phyloP scores from a whole-genome alignment of 192 early-diverging fungal genomes.

The Rhizoclosmatium sp. region DNA sequence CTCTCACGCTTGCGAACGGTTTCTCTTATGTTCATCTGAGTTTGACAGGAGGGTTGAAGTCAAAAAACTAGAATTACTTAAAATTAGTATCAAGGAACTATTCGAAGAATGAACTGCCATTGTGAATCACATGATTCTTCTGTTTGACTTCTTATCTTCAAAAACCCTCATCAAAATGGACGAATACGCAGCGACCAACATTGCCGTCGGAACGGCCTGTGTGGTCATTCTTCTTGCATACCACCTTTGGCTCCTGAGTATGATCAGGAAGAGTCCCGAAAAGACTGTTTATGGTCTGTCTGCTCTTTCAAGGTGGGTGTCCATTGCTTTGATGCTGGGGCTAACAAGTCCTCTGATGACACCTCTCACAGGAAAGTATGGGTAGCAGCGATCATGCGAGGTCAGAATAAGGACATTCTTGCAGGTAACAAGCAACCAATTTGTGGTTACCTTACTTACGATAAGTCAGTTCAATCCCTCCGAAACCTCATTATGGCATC shows the following conservation, averaged over 20 bases:
- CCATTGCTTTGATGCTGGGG: not conserved
- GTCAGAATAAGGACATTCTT: conserved; percentile 49
- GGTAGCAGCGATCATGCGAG: conserved; percentile 51
- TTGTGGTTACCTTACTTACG: not conserved
- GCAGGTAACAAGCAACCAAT: conserved; percentile 25
- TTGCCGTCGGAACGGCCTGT: conserved; percentile 24
- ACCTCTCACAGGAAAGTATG: conserved; percentile 28
- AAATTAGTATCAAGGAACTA: too few species aligned
- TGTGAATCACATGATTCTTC: too few species aligned
- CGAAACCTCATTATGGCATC: conserved; percentile 54
- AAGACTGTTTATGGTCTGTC: conserved; percentile 51
- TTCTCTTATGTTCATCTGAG: conserved; percentile 2
- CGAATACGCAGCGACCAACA: conserved; percentile 17
- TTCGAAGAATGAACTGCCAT: too few species aligned
- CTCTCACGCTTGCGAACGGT: conserved; percentile 19
- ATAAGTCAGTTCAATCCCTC: conserved; percentile 43
- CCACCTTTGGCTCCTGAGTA: conserved; percentile 39
- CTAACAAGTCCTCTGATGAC: not conserved
- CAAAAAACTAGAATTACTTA: too few species aligned
- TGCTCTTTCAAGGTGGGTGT: conserved; percentile 27
- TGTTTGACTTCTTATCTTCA: not conserved
- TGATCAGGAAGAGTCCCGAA: conserved; percentile 27
- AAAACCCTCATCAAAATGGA: not conserved
- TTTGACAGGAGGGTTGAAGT: not conserved
- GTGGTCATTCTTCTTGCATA: conserved; percentile 32